Evolutionary conservation across 441 rosid genomes (phyloP), one percentile per base, ranked within the genome.

Genomic region (Gossypium lobatum): DNA sequence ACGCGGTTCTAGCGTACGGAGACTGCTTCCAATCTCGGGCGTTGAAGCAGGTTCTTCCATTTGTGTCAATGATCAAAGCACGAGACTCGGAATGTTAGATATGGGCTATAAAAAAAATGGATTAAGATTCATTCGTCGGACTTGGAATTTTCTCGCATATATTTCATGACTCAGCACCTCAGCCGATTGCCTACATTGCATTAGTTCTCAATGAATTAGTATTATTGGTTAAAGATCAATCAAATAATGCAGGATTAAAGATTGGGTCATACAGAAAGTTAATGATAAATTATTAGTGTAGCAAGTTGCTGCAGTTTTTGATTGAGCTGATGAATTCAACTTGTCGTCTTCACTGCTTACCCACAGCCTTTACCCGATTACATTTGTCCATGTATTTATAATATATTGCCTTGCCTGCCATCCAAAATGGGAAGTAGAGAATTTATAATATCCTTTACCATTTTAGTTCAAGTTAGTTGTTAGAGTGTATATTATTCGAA

Each of bases 21-120:
- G 69, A 64, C 69, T 39, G 28, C 53, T 39, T 64, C 69, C 26
- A 64, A 11, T 20, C 8, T 20, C 28, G 28, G 52, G 64, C 28
- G 64, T 25, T 39, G 4, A n/a, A 64, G 69, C 26, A 65, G 54
- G 54, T 23, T 21, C 54, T 65, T 45, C 70, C 70, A 45, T 39
- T 65, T 65, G 70, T 45, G 13, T 6, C 26, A 13, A 63, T 17
- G 50, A 8, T 63, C n/a, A 34, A 63, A 34, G 48, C 67, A 34
- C 5, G 25, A 37, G 50, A 8, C 46, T 34, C 23, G 25, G 48
- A 63, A 37, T 63, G 7, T 2, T n/a, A 28, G 65, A 26, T 26
- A 31, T 1, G 1, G 10, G 16, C 34, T n/a, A 28, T 59, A 25
- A n/a, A 2, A 25, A 13, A 13, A 60, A 60, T 6, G 18, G 39